Base-by-base conservation (phyloP, 768 basidiomycete genomes). In the Udeniomyces megalosporus region DNA sequence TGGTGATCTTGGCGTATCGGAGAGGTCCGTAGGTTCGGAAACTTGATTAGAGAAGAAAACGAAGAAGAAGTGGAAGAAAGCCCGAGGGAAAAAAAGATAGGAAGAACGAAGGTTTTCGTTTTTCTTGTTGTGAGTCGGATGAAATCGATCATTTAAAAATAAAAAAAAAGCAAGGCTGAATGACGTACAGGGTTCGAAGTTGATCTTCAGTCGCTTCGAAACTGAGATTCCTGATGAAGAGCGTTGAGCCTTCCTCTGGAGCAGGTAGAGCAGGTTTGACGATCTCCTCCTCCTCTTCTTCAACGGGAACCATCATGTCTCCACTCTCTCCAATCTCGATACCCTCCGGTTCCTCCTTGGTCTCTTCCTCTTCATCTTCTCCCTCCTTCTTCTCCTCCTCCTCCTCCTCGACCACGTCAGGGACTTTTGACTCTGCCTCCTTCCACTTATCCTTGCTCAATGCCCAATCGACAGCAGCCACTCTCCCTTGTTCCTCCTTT, bases 391-490 rank as follows among this genome's bases (percentile, higher is more conserved):
- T 71, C 35, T 75, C 76, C 60, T 51, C 67, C 28, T 58, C 58
- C 47, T 66, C 59, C 7, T 22, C 60, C 49, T 67, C 64, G 28
- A 53, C 58, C 79, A 66, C 67, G 62, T 71, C 83, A 81, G 49
- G 78, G 24, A 14, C 42, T 44, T 57, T 57, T 7, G 52, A 51
- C 79, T 73, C 82, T 81, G 76, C 85, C 71, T 85, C 83, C 71
- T 88, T 79, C 88, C 88, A 95, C 74, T 83, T 85, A 52, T 87
- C 85, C 75, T 95, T 93, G 72, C 89, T 88, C 71, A 96, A 73
- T 3, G 91, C 93, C 88, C 90, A 96, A 75, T 96, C 92, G 29
- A 97, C 93, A 7, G 90, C 89, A 44, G 93, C 86, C 17, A 82
- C 75, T 57, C 90, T 77, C 55, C 75, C 74, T 31, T 70, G 60